A percentile compares a stretch with the other conserved stretches of the same genome.
Evolutionary conservation across 306 rosid species (phyloP).

Genomic region (Hylodesmum podocarpum): DNA sequence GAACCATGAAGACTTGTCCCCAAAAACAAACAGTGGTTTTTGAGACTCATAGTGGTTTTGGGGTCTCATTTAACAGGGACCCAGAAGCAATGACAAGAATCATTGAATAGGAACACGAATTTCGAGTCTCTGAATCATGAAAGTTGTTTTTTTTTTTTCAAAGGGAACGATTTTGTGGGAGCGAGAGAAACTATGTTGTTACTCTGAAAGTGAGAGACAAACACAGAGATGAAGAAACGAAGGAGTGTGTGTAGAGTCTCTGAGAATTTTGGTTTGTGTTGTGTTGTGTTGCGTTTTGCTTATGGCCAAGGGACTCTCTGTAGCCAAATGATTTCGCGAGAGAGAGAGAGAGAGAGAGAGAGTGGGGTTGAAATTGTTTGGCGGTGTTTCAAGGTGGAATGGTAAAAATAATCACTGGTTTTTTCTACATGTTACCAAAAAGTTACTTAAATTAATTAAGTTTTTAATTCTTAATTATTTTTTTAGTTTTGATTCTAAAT

Average conservation of each 20-base stretch:
- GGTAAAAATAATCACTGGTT: not conserved
- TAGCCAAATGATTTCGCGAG: not conserved
- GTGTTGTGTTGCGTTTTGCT: not conserved
- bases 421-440: no score
- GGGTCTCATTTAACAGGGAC: conserved; percentile 39
- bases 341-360: no score
- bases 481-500: no score
- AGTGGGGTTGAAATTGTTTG: conserved; percentile 16
- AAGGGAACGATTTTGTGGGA: not conserved
- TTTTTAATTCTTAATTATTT: no score
- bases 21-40: conserved; percentile 47
- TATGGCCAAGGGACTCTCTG: not conserved
- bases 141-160: not conserved
- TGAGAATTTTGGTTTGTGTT: not conserved
- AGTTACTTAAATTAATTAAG: no score
- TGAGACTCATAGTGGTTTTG: conserved; percentile 59
- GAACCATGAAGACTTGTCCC: conserved; percentile 56
- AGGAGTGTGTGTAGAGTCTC: not conserved
- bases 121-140: not conserved
- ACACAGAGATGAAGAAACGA: not conserved
- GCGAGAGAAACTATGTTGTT: not conserved
- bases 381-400: conserved; percentile 3
- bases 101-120: conserved; percentile 2
- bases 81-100: conserved; percentile 43
- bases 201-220: not conserved